phyloP scores from a whole-genome alignment of 768 basidiomycete genomes.

The Peribolospora kevripleyi region DNA sequence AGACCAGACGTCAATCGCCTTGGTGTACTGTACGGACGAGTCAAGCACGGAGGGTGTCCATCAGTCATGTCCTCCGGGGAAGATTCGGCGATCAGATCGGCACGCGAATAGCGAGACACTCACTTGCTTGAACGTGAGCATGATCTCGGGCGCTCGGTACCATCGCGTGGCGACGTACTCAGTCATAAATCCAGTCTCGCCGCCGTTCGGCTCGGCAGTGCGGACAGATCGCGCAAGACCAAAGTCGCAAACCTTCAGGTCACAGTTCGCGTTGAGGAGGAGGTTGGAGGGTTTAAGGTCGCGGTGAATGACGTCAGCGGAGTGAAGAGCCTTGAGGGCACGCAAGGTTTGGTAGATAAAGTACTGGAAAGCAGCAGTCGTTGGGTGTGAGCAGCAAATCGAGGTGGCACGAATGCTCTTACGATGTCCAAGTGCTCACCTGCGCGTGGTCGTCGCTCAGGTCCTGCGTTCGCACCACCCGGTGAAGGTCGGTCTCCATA shows the following conservation, averaged over 20 bases:
- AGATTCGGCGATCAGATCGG: neutral
- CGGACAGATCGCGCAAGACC: slow-evolving; percentile 40
- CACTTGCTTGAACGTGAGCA: slow-evolving; percentile 19
- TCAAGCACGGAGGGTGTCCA: slow-evolving; percentile 2
- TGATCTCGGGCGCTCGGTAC: slow-evolving; percentile 30
- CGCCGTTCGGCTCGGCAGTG: slow-evolving; percentile 18
- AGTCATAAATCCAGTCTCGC: slow-evolving; percentile 20
- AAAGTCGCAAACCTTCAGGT: slow-evolving; percentile 31
- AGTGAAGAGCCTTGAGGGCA: slow-evolving; percentile 81
- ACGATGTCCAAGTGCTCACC: neutral
- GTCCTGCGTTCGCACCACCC: slow-evolving; percentile 84
- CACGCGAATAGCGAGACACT: neutral
- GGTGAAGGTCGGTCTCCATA: slow-evolving; percentile 44
- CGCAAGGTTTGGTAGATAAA: slow-evolving; percentile 93
- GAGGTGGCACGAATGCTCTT: neutral
- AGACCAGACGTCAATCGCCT: slow-evolving; percentile 45
- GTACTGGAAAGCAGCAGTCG: slow-evolving; percentile 40
- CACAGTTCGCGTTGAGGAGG: slow-evolving; percentile 53
- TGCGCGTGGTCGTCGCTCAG: slow-evolving; percentile 62
- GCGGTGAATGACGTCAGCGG: slow-evolving; percentile 49
- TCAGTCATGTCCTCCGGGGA: slow-evolving; percentile 1
- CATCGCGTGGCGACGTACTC: slow-evolving; percentile 76
- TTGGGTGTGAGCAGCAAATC: too few species aligned
- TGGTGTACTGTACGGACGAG: slow-evolving; percentile 21
- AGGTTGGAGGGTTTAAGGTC: slow-evolving; percentile 94